phyloP scores from a whole-genome alignment of 345 rosid genomes.

The Pseudoturritis turrita region DNA sequence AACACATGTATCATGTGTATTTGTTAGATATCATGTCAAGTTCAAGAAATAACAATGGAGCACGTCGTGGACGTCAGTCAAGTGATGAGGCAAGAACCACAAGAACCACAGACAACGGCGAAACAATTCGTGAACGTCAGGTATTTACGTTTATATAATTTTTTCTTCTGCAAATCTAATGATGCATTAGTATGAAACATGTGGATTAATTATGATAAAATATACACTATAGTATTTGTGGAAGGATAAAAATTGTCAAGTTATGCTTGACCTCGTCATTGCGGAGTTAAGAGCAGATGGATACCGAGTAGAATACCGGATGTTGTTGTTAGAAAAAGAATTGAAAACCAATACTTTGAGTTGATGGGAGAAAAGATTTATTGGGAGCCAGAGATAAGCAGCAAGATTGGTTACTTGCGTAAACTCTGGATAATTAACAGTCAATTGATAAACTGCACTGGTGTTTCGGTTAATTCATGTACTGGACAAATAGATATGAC shows the following conservation, averaged over 20 bases:
- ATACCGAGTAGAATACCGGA: not conserved
- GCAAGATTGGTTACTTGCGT: not conserved
- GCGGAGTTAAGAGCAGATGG: not conserved
- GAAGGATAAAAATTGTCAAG: not conserved
- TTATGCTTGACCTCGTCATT: not conserved
- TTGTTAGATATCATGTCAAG: not conserved
- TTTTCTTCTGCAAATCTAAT: no score
- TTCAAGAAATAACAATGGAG: not conserved
- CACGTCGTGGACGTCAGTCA: not conserved
- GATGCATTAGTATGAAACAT: not conserved
- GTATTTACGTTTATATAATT: not conserved
- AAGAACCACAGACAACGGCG: no score
- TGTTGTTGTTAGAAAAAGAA: not conserved
- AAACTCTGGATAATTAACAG: not conserved
- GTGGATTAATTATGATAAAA: not conserved
- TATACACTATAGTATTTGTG: not conserved
- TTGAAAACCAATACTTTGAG: not conserved
- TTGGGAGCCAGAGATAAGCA: not conserved
- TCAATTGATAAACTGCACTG: not conserved
- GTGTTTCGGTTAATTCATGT: not conserved
- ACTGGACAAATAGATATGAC: not conserved
- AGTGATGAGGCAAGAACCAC: not conserved
- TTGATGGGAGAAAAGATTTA: not conserved
- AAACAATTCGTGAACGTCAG: not conserved
- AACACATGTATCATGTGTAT: no score